Conservation (phyloP, 2,329 filamentous ascomycete genomes). For the Penicillium sp. region DNA sequence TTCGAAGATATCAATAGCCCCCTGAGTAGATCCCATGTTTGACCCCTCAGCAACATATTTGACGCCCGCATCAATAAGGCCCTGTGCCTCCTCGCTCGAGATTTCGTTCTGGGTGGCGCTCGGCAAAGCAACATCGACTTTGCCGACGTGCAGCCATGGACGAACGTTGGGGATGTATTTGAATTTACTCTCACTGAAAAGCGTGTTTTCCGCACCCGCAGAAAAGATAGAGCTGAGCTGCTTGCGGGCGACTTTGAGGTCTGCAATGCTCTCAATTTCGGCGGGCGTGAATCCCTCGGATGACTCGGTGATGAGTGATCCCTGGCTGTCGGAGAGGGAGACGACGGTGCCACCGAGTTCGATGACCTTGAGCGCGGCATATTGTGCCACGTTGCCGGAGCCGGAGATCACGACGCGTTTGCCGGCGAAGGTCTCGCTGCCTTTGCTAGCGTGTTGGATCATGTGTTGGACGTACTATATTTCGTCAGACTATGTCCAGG, state of each 20-base stretch:
- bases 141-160: conserved; percentile 86
- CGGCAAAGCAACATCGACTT: conserved; percentile 87
- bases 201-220: conserved; percentile 45
- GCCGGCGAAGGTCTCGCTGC: conserved; percentile 78
- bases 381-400: conserved; percentile 97
- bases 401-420: conserved; percentile 96
- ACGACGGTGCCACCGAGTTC: conserved; percentile 91
- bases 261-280: conserved; percentile 73
- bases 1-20: conserved; percentile 92
- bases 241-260: conserved; percentile 82
- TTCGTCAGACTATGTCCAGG: not conserved
- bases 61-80: conserved; percentile 69
- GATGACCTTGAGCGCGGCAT: conserved; percentile 91
- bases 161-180: conserved; percentile 82
- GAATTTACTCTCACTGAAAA: conserved; percentile 51
- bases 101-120: conserved; percentile 98
- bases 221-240: conserved; percentile 69
- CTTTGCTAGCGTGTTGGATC: conserved; percentile 76
- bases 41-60: conserved; percentile 92
- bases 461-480: conserved; percentile 81
- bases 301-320: conserved; percentile 68
- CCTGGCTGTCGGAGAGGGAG: conserved; percentile 90
- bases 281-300: conserved; percentile 65
- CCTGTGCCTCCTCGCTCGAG: conserved; percentile 81
- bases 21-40: conserved; percentile 98